phyloP scores from a whole-genome alignment of 208 protist genomes.

The Trypanosoma theileri region DNA sequence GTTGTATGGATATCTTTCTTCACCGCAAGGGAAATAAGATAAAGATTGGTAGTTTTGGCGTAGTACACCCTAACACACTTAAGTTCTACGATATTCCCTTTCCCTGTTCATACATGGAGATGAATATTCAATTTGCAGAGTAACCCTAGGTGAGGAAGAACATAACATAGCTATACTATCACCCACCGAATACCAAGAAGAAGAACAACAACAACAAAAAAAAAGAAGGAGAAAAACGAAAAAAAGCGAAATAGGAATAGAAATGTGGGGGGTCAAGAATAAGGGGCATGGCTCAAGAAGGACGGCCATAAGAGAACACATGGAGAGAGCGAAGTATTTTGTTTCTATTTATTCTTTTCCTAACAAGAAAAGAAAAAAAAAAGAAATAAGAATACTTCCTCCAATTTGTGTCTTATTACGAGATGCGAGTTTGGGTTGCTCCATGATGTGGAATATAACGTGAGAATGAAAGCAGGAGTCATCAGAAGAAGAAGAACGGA shows the following conservation, averaged over 20 bases:
- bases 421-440: too few species aligned
- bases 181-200: too few species aligned
- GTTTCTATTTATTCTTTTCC: too few species aligned
- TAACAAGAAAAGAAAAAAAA: too few species aligned
- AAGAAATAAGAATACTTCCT: too few species aligned
- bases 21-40: slow-evolving; percentile 59
- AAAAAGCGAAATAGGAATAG: slow-evolving; percentile 1
- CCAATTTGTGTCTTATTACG: too few species aligned
- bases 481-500: too few species aligned
- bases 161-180: background rate
- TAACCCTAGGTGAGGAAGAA: slow-evolving; percentile 4
- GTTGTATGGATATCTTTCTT: slow-evolving; percentile 83
- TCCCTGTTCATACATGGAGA: slow-evolving; percentile 93
- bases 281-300: too few species aligned
- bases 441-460: too few species aligned
- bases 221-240: background rate
- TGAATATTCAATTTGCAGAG: slow-evolving; percentile 85
- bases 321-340: too few species aligned
- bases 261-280: background rate
- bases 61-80: slow-evolving; percentile 91
- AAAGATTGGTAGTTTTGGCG: slow-evolving; percentile 76
- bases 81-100: slow-evolving; percentile 91
- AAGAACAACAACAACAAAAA: slow-evolving; percentile 6
- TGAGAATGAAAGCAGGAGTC: too few species aligned
- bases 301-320: too few species aligned